Percentiles rank a stretch among this genome's conserved stretches.
Conservation (phyloP, 371 early-diverging fungal genomes). For the Mortierella sp. region DNA sequence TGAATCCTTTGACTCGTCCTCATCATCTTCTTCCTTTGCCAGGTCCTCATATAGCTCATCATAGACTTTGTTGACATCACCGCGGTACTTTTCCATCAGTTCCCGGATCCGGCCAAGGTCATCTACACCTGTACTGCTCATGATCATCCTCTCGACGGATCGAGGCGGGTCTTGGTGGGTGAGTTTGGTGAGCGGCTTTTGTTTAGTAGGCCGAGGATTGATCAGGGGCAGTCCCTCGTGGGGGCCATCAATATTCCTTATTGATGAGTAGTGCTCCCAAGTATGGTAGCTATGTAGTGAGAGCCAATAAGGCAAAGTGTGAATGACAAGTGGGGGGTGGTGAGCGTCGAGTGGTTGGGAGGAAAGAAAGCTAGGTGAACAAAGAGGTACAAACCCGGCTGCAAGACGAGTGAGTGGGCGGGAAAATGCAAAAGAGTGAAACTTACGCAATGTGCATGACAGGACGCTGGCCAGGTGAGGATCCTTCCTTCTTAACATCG, state of each 20-base stretch:
- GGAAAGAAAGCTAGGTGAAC: neutral
- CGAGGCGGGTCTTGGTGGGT: constrained; percentile 30
- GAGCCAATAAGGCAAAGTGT: neutral
- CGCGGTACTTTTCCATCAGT: constrained; percentile 59
- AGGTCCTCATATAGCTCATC: constrained; percentile 59
- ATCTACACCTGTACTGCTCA: constrained; percentile 32
- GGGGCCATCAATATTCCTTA: constrained; percentile 75
- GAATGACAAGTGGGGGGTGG: neutral
- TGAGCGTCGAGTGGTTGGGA: neutral
- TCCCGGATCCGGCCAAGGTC: constrained; percentile 60
- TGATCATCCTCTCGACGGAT: constrained; percentile 37
- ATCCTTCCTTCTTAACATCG: constrained; percentile 53
- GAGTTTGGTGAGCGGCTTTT: constrained; percentile 29
- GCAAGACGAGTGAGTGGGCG: neutral
- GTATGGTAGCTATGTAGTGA: constrained; percentile 68
- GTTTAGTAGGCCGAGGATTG: constrained; percentile 43
- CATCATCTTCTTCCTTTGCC: constrained; percentile 3
- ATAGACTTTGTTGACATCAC: constrained; percentile 64
- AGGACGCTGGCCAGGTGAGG: constrained; percentile 54
- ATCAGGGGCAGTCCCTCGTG: constrained; percentile 71
- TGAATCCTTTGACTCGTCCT: constrained; percentile 17
- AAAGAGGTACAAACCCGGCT: neutral
- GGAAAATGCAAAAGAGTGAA: too few relatives aligned
- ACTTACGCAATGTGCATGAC: constrained; percentile 80
- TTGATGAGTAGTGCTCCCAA: constrained; percentile 89